Conservation (phyloP, 441 rosid species). For the Gossypium laxum region DNA sequence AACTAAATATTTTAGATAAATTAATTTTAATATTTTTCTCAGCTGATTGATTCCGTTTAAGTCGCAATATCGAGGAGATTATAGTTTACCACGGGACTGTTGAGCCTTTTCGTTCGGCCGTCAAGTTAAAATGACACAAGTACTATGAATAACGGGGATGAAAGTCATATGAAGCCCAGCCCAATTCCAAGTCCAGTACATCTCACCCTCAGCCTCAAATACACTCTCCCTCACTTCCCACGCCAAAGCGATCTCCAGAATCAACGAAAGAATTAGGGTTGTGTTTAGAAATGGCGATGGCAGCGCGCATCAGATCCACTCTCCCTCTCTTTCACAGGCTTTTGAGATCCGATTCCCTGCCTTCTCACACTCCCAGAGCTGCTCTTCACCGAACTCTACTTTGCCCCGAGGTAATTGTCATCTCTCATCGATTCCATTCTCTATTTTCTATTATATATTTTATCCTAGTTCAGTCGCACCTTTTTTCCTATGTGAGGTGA, state of each 20-base stretch:
- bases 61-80: too few relatives aligned
- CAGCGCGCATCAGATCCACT: conserved; percentile 59
- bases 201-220: background rate
- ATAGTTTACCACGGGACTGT: too few relatives aligned
- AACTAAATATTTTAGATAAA: too few relatives aligned
- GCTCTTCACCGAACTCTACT: conserved; percentile 26
- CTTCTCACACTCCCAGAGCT: conserved; percentile 31
- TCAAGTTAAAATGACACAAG: too few relatives aligned
- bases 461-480: background rate
- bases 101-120: too few relatives aligned
- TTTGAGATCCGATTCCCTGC: conserved; percentile 31
- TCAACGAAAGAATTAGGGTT: conserved; percentile 1
- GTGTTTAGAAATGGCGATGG: conserved; percentile 38
- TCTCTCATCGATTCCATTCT: background rate
- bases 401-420: conserved; percentile 38
- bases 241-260: background rate
- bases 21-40: too few relatives aligned
- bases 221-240: background rate
- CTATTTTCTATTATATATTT: background rate
- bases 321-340: conserved; percentile 41
- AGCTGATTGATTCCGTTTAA: too few relatives aligned
- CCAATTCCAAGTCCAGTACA: background rate
- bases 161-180: too few relatives aligned
- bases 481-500: background rate
- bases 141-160: too few relatives aligned